Conservation (phyloP, 2,329 filamentous ascomycete species). For the Orbilia ellipsospora region DNA sequence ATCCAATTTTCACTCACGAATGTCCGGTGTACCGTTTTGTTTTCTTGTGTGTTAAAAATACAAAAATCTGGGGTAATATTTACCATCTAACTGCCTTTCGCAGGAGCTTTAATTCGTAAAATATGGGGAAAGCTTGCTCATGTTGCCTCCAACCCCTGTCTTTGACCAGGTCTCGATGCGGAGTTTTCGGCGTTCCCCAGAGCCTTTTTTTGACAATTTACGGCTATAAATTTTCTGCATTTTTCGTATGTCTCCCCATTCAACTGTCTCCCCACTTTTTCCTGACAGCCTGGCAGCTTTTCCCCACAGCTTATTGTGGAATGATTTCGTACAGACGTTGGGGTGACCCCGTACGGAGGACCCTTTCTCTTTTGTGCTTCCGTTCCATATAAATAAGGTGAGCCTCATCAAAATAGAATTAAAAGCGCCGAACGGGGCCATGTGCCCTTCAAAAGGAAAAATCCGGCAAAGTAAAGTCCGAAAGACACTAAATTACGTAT, state of each 20-base stretch:
- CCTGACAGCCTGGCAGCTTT: conserved; percentile 9
- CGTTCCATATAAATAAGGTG: too few relatives aligned
- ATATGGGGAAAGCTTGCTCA: conserved; percentile 20
- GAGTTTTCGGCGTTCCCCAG: conserved; percentile 2
- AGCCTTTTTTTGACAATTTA: background rate
- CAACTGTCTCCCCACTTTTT: conserved; percentile 1
- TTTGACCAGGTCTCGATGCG: conserved; percentile 5
- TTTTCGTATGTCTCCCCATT: background rate
- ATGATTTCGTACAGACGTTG: too few relatives aligned
- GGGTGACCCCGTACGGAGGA: too few relatives aligned
- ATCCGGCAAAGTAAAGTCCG: too few relatives aligned
- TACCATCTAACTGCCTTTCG: conserved; percentile 11
- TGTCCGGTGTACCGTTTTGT: too few relatives aligned
- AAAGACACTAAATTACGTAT: too few relatives aligned
- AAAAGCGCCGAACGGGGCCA: too few relatives aligned
- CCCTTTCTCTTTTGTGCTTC: too few relatives aligned
- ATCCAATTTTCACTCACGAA: too few relatives aligned
- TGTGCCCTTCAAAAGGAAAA: too few relatives aligned
- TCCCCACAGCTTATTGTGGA: background rate
- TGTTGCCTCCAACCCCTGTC: conserved; percentile 10
- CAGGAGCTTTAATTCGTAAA: background rate
- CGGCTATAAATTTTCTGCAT: background rate
- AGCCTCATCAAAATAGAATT: too few relatives aligned
- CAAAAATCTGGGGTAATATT: conserved; percentile 26
- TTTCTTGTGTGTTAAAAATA: too few relatives aligned